Base-by-base conservation (phyloP, 768 basidiomycete species). In the Amanita subjunquillea region DNA sequence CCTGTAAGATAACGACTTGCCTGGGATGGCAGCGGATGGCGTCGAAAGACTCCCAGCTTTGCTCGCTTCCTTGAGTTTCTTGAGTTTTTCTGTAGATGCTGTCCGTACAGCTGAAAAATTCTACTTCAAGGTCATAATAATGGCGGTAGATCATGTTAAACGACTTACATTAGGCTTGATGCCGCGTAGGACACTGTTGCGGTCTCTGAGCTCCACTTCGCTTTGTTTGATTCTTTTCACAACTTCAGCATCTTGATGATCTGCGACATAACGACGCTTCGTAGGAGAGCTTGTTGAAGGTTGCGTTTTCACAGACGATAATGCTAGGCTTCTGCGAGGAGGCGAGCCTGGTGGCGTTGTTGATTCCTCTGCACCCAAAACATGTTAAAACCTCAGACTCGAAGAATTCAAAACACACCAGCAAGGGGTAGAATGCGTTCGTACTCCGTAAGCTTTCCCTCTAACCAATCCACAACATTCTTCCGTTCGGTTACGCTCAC, bases 401-500 rank as follows among this genome's bases (percentile, higher is more conserved):
- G 3, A 29, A 13, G 1, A 22, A 27, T 43, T 34, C 15, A 27
- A 38, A 52, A 66, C 75, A 59, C 55, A 78, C 78, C 69, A 55
- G 61, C 36, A 48, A 77, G 64, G 29, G 75, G 69, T 45, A 76
- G 69, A 56, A 83, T 71, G 23, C 76, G 71, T n/a, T 76, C 74
- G 44, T 79, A 73, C 41, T 76, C 71, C 4, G 63, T 54, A 10
- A 66, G 63, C 60, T 69, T 74, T 34, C 87, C 83, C 59, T 86
- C 81, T 41, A 97, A 63, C 82, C 87, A 97, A 48, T 94, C 92
- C 34, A 90, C 80, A 0, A 95, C 82, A 42, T 74, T 75, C 70
- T 88, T 91, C 56, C 93, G 73, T 67, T 96, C 93, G 2, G 91
- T 90, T 32, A 91, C 81, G 58, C 87, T 83, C 37, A 97, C 90